Conservation (phyloP, 495 filamentous ascomycete genomes). For the Sabuloglossum arenarium region DNA sequence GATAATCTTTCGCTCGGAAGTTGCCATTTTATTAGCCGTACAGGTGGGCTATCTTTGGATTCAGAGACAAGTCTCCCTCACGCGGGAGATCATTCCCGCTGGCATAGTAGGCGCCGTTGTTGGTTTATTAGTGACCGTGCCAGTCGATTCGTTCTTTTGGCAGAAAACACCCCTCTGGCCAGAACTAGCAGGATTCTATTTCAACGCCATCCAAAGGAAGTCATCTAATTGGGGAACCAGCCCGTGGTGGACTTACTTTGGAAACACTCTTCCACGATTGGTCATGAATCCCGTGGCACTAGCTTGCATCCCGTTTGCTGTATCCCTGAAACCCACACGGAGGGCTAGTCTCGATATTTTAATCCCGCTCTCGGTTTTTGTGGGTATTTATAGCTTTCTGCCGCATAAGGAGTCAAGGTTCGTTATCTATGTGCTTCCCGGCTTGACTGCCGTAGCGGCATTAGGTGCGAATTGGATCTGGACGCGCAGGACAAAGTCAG, state of each 20-base stretch:
- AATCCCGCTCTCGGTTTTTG: constrained; percentile 46
- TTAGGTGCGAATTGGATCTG: constrained; percentile 56
- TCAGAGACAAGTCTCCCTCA: constrained; percentile 30
- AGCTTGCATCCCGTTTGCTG: constrained; percentile 43
- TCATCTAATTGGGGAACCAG: constrained; percentile 73
- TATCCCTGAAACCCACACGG: constrained; percentile 30
- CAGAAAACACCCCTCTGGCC: constrained; percentile 64
- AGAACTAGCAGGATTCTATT: constrained; percentile 74
- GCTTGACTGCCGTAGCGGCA: constrained; percentile 57
- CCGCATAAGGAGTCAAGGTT: constrained; percentile 97
- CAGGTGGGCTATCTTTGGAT: constrained; percentile 35
- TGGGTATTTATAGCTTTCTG: constrained; percentile 58
- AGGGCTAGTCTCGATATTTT: constrained; percentile 29
- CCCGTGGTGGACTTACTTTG: constrained; percentile 69
- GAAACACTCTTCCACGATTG: constrained; percentile 59
- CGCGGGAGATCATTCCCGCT: constrained; percentile 36
- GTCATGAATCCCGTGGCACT: constrained; percentile 53
- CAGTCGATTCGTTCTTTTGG: constrained; percentile 87
- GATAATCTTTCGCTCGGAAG: constrained; percentile 72
- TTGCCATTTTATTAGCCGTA: constrained; percentile 56
- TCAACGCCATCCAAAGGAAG: constrained; percentile 63
- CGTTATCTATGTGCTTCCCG: constrained; percentile 71
- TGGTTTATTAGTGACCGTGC: constrained; percentile 43
- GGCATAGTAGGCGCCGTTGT: constrained; percentile 41
- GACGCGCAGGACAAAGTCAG: constrained; percentile 37